These are phyloP conservation scores for Ligustrum vulgare DNA, from an alignment of 257 asterid genomes.

Conservation along the genomic window DNA sequence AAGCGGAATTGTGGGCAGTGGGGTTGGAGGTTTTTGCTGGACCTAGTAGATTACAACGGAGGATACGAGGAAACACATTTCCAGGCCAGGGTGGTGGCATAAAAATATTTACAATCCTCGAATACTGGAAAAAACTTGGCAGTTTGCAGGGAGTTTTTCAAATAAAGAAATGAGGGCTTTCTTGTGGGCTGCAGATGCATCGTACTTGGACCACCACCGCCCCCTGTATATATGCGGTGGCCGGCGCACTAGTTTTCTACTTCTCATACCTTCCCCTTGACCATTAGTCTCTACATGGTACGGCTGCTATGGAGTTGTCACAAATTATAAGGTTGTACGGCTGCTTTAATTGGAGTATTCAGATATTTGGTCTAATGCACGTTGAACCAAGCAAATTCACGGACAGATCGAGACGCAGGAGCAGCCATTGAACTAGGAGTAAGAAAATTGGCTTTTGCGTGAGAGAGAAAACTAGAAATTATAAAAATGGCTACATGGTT, in stretches of 20 bases:
- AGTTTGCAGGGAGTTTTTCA: background rate
- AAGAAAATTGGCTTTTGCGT: no score
- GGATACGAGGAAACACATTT: background rate
- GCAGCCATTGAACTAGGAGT: no score
- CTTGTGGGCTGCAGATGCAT: conserved; percentile 36
- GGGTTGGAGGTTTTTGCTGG: background rate
- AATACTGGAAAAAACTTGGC: background rate
- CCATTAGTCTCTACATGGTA: no score
- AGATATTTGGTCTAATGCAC: no score
- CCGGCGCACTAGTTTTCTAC: conserved; percentile 6
- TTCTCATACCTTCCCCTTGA: no score
- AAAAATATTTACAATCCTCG: background rate
- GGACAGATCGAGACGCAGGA: no score
- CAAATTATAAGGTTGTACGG: no score
- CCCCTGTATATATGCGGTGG: conserved; percentile 14
- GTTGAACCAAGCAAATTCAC: no score
- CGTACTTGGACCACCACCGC: conserved; percentile 16
- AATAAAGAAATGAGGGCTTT: background rate
- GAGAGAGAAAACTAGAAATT: no score
- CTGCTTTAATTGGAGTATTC: no score
- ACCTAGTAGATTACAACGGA: background rate
- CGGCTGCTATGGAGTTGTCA: background rate
- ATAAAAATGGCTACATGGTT: no score
- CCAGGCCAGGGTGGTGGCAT: background rate
- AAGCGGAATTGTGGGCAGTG: no score